phyloP scores from a whole-genome alignment of 1,284 basidiomycete species.

The Lignosus rhinocerotis region DNA sequence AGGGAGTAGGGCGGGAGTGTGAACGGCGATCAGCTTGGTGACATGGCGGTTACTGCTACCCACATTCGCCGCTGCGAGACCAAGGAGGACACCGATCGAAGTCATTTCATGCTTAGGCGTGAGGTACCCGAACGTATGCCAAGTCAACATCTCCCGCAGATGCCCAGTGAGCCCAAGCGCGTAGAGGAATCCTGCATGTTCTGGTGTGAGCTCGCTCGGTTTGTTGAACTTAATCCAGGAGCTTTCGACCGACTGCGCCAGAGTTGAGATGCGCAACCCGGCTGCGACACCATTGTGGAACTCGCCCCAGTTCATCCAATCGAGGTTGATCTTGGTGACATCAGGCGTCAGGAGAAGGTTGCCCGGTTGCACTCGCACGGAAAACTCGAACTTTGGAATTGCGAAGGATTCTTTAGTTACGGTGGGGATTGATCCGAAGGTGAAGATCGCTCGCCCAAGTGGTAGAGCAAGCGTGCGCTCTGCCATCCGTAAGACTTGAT shows the following conservation, averaged over 20 bases:
- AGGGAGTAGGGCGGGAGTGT: slow-evolving; percentile 90
- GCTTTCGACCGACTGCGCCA: slow-evolving; percentile 79
- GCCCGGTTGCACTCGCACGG: slow-evolving; percentile 71
- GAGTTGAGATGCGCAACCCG: slow-evolving; percentile 79
- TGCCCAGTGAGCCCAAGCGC: slow-evolving; percentile 93
- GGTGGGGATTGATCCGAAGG: slow-evolving; percentile 73
- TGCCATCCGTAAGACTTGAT: slow-evolving; percentile 74
- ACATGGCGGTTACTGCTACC: slow-evolving; percentile 87
- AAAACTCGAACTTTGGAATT: slow-evolving; percentile 81
- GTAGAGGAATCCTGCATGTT: slow-evolving; percentile 94
- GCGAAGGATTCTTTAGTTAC: slow-evolving; percentile 76
- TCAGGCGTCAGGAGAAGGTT: slow-evolving; percentile 67
- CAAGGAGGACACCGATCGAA: slow-evolving; percentile 90
- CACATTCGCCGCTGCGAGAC: slow-evolving; percentile 89
- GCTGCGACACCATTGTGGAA: slow-evolving; percentile 98
- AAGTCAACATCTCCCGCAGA: slow-evolving; percentile 83
- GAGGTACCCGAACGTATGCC: slow-evolving; percentile 89
- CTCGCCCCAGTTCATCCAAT: slow-evolving; percentile 87
- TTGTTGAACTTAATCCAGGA: slow-evolving; percentile 95
- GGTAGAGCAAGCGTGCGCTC: slow-evolving; percentile 86
- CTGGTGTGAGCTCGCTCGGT: slow-evolving; percentile 81
- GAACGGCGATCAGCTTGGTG: slow-evolving; percentile 89
- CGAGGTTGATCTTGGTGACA: slow-evolving; percentile 61
- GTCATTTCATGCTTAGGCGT: slow-evolving; percentile 95
- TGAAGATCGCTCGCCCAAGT: slow-evolving; percentile 86